Evolutionary conservation across 2,329 filamentous ascomycete species (phyloP), one percentile per base, ranked within the genome.

Genomic region (Xylariaceae sp.): DNA sequence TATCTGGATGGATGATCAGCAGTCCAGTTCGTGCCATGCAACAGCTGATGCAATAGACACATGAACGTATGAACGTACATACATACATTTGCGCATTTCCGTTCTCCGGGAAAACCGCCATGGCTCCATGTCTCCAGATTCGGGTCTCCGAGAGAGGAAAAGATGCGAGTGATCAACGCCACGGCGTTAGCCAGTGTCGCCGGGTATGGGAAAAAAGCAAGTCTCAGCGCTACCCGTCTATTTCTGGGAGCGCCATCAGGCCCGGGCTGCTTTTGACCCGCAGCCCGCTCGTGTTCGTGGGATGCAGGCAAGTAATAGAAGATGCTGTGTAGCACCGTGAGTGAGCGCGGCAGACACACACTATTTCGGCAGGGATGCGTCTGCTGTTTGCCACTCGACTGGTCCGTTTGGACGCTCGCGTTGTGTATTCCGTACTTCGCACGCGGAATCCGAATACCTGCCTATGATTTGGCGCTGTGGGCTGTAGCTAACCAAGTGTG

Each of bases 261-360:
- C 13, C 6, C 13, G 6, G 10, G 32, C 32, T 10, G 26, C 26
- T 26, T 5, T 13, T 57, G 54, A 64, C 47, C 55, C 62, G 63
- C 63, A 64, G 60, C 49, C 37, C 32, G 13, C 52, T 55, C 56
- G 53, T 52, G 53, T 56, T 54, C 52, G 56, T 58, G 51, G 40
- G 49, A 61, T 58, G 50, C 50, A 62, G 57, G 47, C 29, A 32
- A 41, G 46, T 52, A 55, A 55, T 15, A 34, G 32, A 10, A 4
- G 32, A 34, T 34, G 32, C 13, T 34, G 32, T 56, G 59, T 59
- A 49, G 52, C 49, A 47, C 49, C 46, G 51, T 49, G 43, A 43
- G 52, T 26, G 39, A 37, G 34, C 30, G 53, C 53, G 55, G 40
- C 19, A 44, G 26, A 26, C 26, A n/a, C 29, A 30, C 29, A 13